Base-by-base conservation (phyloP, 768 basidiomycete genomes). In the Tylopilus vinaceipallidus region DNA sequence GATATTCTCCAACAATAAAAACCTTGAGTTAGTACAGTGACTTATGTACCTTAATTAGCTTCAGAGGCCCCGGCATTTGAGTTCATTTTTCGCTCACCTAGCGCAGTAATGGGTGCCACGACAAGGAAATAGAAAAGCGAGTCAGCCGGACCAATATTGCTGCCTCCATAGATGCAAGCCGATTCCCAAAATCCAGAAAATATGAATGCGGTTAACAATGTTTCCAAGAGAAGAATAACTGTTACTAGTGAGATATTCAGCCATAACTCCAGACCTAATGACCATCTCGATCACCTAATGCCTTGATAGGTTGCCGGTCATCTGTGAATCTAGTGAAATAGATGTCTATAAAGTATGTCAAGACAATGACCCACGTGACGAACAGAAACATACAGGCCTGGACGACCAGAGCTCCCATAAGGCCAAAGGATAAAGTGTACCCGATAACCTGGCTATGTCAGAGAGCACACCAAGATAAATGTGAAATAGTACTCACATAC, bases 271-370 rank as follows among this genome's bases (percentile, higher is more conserved):
- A n/a, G 2, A 6, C 2, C 3, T 39, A 19, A 22, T 3, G 14
- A 17, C 10, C 24, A 29, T n/a, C n/a, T n/a, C 26, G 37, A 44
- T 45, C 33, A 46, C 45, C 45, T 22, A 46, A n/a, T 11, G 14
- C 7, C 42, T 62, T 61, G 17, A 56, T 51, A 17, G 37, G 20
- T 42, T 6, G 53, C 12, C 19, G 26, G 22, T 62, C 60, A 19
- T 56, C 54, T 16, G 44, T n/a, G 19, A 62, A 61, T 48, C 48
- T 47, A 8, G 41, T 48, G 40, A 44, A 61, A 35, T 62, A 61
- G 30, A 61, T 35, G 29, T 53, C 60, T 62, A n/a, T 11, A 23
- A 16, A 13, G 27, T 23, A n/a, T n/a, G 16, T 38, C 27, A 29
- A 6, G 27, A 29, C 16, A 26, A 23, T 32, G 12, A 2, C 23